Base-by-base conservation (phyloP, 352 stramenopile genomes). In the Phytopythium chamaehyphon region DNA sequence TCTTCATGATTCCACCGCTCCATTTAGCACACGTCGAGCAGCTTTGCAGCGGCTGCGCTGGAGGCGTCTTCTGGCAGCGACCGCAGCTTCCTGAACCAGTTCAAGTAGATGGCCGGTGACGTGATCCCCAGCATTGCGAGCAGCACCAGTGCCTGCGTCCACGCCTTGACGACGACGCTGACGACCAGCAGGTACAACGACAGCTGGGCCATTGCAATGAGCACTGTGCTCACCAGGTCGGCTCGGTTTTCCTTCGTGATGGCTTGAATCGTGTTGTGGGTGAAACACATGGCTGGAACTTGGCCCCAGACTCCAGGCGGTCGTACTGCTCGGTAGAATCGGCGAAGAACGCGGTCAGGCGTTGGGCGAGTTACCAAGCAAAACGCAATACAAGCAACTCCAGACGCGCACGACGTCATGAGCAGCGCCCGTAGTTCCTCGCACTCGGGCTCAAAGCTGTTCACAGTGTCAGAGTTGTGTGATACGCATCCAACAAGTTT, bases 291-390 rank as follows among this genome's bases (percentile, higher is more conserved):
- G 22, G 50, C 43, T 59, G 74, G 69, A 19, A 69, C 54, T 2
- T 44, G 12, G 28, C 53, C 51, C 80, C 80, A 90, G 9, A 58
- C 55, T 15, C 76, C 80, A 0, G 80, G 76, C 1, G 80, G 76
- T 7, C 80, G 72, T 35, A 71, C 74, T 46, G 81, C 83, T 9
- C 76, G 73, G 46, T 86, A 90, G 52, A 88, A 90, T 2, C 61
- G 69, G 3, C 76, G 71, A 8, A 83, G 62, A 2, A 85, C 66
- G 50, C 79, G 69, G 24, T 80, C 73, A 1, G 72, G 45, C n/a
- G 69, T 62, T 12, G 71, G 59, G 22, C 60, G 61, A n/a, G 80
- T 84, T 24, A 62, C 26, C 3, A 84, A 57, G 33, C 73, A 87
- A 9, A 64, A 52, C 3, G 19, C 45, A 10, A 80, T 23, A 7